phyloP scores from a whole-genome alignment of 495 filamentous ascomycete genomes.

The Patellaria atrata region DNA sequence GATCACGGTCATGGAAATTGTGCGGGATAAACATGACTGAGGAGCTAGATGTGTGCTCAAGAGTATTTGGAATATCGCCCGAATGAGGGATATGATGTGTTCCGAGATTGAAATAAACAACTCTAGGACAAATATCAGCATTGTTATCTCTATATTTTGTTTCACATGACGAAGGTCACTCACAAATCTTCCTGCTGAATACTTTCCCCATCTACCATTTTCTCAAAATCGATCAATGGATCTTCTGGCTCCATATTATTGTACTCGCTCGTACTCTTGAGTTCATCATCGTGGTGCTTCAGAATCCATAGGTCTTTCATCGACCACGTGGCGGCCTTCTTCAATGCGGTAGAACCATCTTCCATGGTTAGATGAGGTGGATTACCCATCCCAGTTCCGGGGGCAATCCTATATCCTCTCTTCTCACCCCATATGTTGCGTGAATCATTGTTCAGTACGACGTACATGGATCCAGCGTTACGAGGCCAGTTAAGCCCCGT shows the following conservation, averaged over 20 bases:
- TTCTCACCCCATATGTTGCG: slow-evolving; percentile 40
- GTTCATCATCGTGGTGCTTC: slow-evolving; percentile 41
- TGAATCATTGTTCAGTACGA: slow-evolving; percentile 38
- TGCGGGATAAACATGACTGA: too few species aligned
- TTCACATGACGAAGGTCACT: slow-evolving; percentile 2
- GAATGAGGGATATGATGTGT: slow-evolving; percentile 45
- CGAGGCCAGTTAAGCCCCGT: slow-evolving; percentile 37
- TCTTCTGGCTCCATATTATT: slow-evolving; percentile 35
- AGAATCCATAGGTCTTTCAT: slow-evolving; percentile 37
- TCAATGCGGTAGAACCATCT: slow-evolving; percentile 35
- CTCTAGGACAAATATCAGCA: slow-evolving; percentile 7
- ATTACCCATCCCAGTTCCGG: slow-evolving; percentile 13
- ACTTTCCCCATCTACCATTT: slow-evolving; percentile 40
- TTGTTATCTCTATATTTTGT: slow-evolving; percentile 1
- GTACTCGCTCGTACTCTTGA: slow-evolving; percentile 29
- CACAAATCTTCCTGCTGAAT: slow-evolving; percentile 39
- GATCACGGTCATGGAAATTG: too few species aligned
- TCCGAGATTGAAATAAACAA: slow-evolving; percentile 41
- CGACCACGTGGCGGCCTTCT: slow-evolving; percentile 34
- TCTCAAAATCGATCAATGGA: slow-evolving; percentile 40
- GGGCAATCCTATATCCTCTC: slow-evolving; percentile 40
- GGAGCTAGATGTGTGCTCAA: too few species aligned
- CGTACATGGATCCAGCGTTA: slow-evolving; percentile 36
- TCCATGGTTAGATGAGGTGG: slow-evolving; percentile 31
- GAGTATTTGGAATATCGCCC: slow-evolving; percentile 39